A percentile compares a stretch with the other conserved stretches of the same genome.
Evolutionary conservation across 1,139 yeast genomes (phyloP).

Genomic region (Blastobotrys serpentis): DNA sequence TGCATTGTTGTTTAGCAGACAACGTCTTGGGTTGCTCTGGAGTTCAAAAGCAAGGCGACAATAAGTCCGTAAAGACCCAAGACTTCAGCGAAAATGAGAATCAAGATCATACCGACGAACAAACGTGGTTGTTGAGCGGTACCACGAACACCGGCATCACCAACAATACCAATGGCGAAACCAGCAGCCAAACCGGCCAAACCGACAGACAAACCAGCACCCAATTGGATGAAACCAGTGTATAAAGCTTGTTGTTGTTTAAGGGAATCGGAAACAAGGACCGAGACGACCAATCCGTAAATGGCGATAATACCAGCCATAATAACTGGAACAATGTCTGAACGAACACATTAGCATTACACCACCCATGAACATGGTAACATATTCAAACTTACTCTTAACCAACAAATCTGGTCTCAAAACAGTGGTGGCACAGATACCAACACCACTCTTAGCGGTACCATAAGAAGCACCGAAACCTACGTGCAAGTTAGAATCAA

Average conservation of each 20-base stretch:
- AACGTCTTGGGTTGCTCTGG: constrained; percentile 94
- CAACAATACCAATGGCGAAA: constrained; percentile 97
- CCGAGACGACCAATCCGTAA: constrained; percentile 94
- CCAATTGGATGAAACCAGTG: constrained; percentile 95
- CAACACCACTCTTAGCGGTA: constrained; percentile 99
- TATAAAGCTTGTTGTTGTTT: constrained; percentile 80
- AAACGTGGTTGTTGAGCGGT: constrained; percentile 95
- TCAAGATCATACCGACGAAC: constrained; percentile 72
- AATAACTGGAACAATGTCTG: constrained; percentile 68
- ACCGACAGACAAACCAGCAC: constrained; percentile 94
- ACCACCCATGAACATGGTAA: not conserved
- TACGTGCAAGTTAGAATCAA: not conserved
- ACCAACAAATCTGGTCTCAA: constrained; percentile 94
- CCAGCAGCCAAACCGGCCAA: constrained; percentile 97
- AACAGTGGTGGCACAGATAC: constrained; percentile 98
- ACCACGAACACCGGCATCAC: constrained; percentile 98
- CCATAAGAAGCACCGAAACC: constrained; percentile 97
- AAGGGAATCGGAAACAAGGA: constrained; percentile 89
- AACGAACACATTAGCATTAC: not conserved
- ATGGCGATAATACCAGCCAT: constrained; percentile 98
- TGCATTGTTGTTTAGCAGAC: constrained; percentile 54
- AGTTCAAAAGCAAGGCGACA: constrained; percentile 94
- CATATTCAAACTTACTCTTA: constrained; percentile 32
- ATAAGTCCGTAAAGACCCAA: constrained; percentile 95
- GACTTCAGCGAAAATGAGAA: constrained; percentile 97